These are phyloP conservation scores for Fraxinus americana DNA, from an alignment of 257 asterid genomes.

Conservation along the genomic window DNA sequence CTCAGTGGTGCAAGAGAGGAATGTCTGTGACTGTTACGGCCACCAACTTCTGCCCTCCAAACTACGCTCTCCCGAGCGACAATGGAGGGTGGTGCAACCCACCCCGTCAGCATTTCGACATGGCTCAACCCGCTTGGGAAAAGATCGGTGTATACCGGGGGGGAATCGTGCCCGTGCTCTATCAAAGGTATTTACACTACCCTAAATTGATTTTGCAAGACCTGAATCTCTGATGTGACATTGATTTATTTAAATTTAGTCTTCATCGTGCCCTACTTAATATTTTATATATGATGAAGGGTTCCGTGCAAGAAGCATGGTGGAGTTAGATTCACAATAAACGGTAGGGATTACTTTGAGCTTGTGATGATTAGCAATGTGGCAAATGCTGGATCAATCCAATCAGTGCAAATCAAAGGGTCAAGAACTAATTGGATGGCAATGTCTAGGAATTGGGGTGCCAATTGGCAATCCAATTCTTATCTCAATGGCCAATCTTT, in stretches of 20 bases:
- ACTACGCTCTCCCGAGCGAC: neutral
- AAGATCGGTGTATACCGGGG: neutral
- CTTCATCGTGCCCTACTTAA: neutral
- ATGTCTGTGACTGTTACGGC: neutral
- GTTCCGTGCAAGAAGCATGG: neutral
- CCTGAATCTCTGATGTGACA: neutral
- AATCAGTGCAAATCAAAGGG: neutral
- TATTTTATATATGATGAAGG: neutral
- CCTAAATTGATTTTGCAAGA: neutral
- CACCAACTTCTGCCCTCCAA: neutral
- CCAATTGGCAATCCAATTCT: neutral
- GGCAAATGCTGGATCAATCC: conserved; percentile 5
- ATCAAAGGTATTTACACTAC: neutral
- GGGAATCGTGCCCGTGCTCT: neutral
- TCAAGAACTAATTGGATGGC: neutral
- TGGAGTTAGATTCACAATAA: neutral
- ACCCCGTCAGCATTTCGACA: neutral
- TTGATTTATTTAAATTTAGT: too few relatives aligned
- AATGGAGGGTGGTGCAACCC: conserved; percentile 2
- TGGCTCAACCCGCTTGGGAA: conserved; percentile 9
- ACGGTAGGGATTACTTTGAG: neutral
- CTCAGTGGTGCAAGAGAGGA: conserved; percentile 5
- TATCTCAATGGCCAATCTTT: neutral
- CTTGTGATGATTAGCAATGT: conserved; percentile 1
- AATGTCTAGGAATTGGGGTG: conserved; percentile 2